Conservation (phyloP, 225 moss, liverwort and hornwort genomes). For the Bryum argenteum region DNA sequence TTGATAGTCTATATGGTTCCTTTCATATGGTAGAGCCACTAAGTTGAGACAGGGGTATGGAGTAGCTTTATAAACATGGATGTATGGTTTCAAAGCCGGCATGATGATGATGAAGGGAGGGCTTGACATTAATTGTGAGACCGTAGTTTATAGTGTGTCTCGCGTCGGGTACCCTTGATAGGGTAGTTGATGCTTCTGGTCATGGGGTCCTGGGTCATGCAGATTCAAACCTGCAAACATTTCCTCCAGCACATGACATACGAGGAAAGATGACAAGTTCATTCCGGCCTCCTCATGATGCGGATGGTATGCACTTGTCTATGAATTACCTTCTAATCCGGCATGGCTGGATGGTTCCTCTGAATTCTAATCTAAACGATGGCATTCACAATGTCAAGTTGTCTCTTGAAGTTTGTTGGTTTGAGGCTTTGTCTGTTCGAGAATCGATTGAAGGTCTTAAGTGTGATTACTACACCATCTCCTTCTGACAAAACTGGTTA, state of each 20-base stretch:
- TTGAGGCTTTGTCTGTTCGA: slow-evolving; percentile 8
- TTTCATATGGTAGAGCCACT: too few species aligned
- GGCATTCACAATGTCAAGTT: slow-evolving; percentile 5
- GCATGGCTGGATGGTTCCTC: slow-evolving; percentile 27
- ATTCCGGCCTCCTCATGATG: slow-evolving; percentile 80
- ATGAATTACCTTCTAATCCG: slow-evolving; percentile 43
- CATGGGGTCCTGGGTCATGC: slow-evolving; percentile 51
- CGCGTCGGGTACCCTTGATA: slow-evolving; percentile 38
- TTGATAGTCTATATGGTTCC: not conserved
- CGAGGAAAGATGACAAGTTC: slow-evolving; percentile 81
- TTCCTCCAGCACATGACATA: slow-evolving; percentile 78
- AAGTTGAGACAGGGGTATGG: not conserved
- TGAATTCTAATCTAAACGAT: slow-evolving; percentile 27
- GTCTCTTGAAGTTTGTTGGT: slow-evolving; percentile 4
- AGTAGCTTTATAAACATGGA: slow-evolving; percentile 14
- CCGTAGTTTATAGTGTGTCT: slow-evolving; percentile 14
- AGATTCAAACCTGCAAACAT: slow-evolving; percentile 98
- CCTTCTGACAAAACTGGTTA: slow-evolving; percentile 6
- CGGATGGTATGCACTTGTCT: slow-evolving; percentile 69
- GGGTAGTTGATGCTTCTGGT: slow-evolving; percentile 50
- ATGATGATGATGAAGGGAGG: not conserved
- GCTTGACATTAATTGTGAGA: slow-evolving; percentile 2
- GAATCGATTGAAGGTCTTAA: slow-evolving; percentile 9
- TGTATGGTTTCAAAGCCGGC: slow-evolving; percentile 13
- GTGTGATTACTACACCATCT: slow-evolving; percentile 13